phyloP scores from a whole-genome alignment of 495 filamentous ascomycete genomes.

The Chaetomium tenue region DNA sequence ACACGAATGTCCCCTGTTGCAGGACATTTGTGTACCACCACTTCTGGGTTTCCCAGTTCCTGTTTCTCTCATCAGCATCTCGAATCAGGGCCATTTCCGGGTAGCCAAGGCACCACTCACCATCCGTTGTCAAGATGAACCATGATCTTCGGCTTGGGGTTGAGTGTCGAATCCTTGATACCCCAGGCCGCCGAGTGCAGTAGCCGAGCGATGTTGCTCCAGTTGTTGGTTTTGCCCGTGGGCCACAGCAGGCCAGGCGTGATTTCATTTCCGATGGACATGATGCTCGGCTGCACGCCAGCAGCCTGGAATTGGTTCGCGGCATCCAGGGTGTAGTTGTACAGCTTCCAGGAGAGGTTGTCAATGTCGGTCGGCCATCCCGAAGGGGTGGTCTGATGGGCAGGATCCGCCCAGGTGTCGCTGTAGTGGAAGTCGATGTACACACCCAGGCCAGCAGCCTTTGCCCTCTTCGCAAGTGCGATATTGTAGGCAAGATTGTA shows the following conservation, averaged over 20 bases:
- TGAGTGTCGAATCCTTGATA: conserved; percentile 59
- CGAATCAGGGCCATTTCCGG: not conserved
- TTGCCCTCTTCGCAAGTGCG: conserved; percentile 60
- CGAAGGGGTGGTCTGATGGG: conserved; percentile 52
- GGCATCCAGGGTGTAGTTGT: conserved; percentile 63
- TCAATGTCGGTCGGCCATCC: conserved; percentile 61
- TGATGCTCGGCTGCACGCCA: conserved; percentile 55
- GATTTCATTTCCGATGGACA: conserved; percentile 73
- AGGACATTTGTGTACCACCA: conserved; percentile 61
- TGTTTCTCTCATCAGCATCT: conserved; percentile 11
- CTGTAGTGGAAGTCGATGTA: conserved; percentile 71
- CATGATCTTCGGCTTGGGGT: conserved; percentile 60
- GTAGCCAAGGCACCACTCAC: conserved; percentile 10
- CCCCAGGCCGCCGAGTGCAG: conserved; percentile 62
- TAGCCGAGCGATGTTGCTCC: conserved; percentile 57
- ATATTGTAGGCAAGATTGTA: conserved; percentile 72
- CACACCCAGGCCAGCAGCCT: conserved; percentile 60
- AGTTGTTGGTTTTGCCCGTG: conserved; percentile 52
- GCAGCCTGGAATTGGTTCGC: conserved; percentile 58
- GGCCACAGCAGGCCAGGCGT: conserved; percentile 63
- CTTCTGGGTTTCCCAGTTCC: conserved; percentile 61
- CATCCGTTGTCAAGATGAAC: conserved; percentile 71
- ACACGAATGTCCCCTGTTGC: conserved; percentile 48
- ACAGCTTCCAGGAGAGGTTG: conserved; percentile 58
- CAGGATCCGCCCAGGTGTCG: conserved; percentile 60